Percentiles rank a stretch among this genome's conserved stretches.
Evolutionary conservation across 2,329 filamentous ascomycete genomes (phyloP).

Genomic region (Penicillium psychrosexuale): DNA sequence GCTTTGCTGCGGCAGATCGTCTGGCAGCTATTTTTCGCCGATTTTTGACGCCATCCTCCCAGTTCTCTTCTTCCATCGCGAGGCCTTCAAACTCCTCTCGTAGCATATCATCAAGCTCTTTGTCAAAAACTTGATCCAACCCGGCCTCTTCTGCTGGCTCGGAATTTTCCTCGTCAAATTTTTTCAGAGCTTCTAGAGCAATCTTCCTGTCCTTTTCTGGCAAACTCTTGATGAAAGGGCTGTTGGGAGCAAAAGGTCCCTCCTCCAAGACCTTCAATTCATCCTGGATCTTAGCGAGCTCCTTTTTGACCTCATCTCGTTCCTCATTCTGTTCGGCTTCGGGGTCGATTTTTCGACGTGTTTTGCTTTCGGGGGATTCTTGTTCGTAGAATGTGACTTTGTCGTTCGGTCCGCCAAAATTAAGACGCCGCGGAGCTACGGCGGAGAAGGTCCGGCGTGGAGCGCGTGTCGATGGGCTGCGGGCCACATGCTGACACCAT

Average conservation of each 20-base stretch:
- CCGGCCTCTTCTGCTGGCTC: constrained; percentile 21
- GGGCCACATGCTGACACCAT: constrained; percentile 43
- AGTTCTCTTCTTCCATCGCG: constrained; percentile 38
- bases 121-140: constrained; percentile 40
- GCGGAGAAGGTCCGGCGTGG: constrained; percentile 32
- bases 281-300: constrained; percentile 40
- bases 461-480: constrained; percentile 31
- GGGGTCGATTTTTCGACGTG: constrained; percentile 37
- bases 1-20: constrained; percentile 32
- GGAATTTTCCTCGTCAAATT: constrained; percentile 40
- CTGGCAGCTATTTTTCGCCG: constrained; percentile 17
- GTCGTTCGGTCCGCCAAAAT: constrained; percentile 39
- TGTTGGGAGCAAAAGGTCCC: constrained; percentile 44
- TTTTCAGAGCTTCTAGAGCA: constrained; percentile 42
- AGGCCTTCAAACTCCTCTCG: constrained; percentile 39
- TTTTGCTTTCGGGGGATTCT: constrained; percentile 35
- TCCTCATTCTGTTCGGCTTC: constrained; percentile 41
- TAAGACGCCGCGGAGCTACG: constrained; percentile 28
- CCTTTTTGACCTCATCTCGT: constrained; percentile 34
- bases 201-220: constrained; percentile 42
- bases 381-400: constrained; percentile 47
- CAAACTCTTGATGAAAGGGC: constrained; percentile 43
- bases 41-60: constrained; percentile 28
- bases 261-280: constrained; percentile 42
- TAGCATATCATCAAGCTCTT: constrained; percentile 43